Base-by-base conservation (phyloP, 345 rosid genomes). In the Melaleuca alternifolia region DNA sequence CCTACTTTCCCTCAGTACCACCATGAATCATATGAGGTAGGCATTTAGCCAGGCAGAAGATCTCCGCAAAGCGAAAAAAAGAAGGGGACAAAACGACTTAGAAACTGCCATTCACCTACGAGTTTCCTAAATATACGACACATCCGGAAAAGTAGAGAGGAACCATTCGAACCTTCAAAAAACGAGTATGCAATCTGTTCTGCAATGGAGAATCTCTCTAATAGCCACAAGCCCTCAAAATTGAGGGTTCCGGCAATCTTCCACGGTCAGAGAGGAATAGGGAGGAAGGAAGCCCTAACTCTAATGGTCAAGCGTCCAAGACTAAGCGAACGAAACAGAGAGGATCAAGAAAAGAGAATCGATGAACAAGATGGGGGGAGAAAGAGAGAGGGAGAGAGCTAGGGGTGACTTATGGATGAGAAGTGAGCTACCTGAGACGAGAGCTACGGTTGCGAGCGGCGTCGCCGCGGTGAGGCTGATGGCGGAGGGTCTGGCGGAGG, bases 161-260 rank as follows among this genome's bases (percentile, higher is more conserved):
- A 71, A 71, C 4, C 79, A 18, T 37, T 71, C 48, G 79, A 71
- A 71, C 79, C 48, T 71, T 0, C 79, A 71, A 71, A 71, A 48
- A 0, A 37, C 11, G 79, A 37, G 37, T 33, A 71, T 71, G 48
- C 48, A 37, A 37, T 33, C 8, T 16, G 79, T 0, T 71, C 79
- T 71, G 48, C 79, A 0, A 65, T 15, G 44, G 44, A 65, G 23
- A 37, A 30, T 65, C 44, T 65, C 1, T 65, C 77, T 65, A 30
- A 0, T 10, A 0, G 48, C 48, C 48, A 10, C 48, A 1, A 23
- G 23, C 23, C 0, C 16, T 65, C 11, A 37, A 15, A 30, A 30
- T 3, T 18, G 77, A 65, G 77, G 6, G 44, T 33, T 30, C 33
- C 77, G 13, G 26, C 37, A 41, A 37, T 71, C 79, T 71, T 33